phyloP scores from a whole-genome alignment of 345 rosid species.

The Populus simonii region DNA sequence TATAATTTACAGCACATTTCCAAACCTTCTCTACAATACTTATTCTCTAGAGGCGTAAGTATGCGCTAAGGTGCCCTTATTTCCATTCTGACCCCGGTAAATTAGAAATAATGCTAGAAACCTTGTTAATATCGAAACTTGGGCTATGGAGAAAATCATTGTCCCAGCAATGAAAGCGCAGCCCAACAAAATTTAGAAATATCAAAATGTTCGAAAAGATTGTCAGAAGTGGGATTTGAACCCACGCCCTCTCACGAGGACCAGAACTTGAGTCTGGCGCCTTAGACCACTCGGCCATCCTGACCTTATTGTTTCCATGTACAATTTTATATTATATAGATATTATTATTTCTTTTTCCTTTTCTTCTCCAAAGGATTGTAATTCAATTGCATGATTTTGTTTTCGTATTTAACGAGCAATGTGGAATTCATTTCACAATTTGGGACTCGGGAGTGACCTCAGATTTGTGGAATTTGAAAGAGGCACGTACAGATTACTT shows the following conservation, averaged over 20 bases:
- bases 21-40: no score
- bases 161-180: neutral
- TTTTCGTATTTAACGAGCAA: neutral
- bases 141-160: no score
- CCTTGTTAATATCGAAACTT: no score
- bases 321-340: fast-evolving
- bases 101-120: no score
- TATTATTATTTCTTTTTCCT: fast-evolving
- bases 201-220: neutral
- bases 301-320: slow-evolving; percentile 18
- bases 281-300: slow-evolving; percentile 89
- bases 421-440: neutral
- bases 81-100: slow-evolving; percentile 1
- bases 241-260: slow-evolving; percentile 51
- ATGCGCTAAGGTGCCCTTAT: neutral
- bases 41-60: neutral
- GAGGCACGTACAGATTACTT: neutral
- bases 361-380: no score
- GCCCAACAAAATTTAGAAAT: no score
- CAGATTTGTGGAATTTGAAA: neutral
- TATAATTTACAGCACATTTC: no score
- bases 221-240: slow-evolving; percentile 60
- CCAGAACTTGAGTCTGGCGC: slow-evolving; percentile 85
- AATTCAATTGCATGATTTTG: neutral
- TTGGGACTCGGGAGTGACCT: neutral